Base-by-base conservation (phyloP, 768 basidiomycete species). In the Psilocybe cyanescens region DNA sequence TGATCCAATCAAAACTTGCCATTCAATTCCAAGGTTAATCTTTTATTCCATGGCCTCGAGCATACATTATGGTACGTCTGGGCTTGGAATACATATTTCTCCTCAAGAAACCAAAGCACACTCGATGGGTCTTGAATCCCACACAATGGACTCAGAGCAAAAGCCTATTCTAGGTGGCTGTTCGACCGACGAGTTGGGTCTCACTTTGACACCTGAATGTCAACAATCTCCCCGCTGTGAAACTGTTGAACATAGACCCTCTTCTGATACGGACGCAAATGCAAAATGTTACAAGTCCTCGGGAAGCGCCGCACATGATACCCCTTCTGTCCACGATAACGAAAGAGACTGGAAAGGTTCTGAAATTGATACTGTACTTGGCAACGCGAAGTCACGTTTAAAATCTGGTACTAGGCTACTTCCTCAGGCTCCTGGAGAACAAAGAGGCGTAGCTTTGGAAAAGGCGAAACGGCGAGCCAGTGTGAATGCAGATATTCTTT, bases 401-500 rank as follows among this genome's bases (percentile, higher is more conserved):
- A 86, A 83, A 70, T 70, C 81, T 31, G 83, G 85, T 9, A 81
- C 86, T 16, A 75, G 78, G 4, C 66, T 88, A 33, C 64, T 79
- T 28, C 79, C 76, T 2, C 68, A 67, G 60, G 24, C 64, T 60
- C 56, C 51, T 37, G 48, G 47, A 60, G 57, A 64, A 67, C 58
- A 17, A 69, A 49, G 70, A 74, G 35, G 63, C 71, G 79, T 86
- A 19, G 71, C 75, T 1, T 76, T 94, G 41, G 93, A 93, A 72
- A 90, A 91, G 68, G 88, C 91, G 4, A 88, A 86, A 67, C 70
- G 85, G 12, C 85, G 83, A 24, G 86, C 93, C 7, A 87, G 92
- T 55, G 90, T 96, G 1, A 90, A 91, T 71, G 78, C 96, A 9
- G 92, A 96, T 66, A 86, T 97, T 44, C 74, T 86, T n/a, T 81